A percentile compares a stretch with the other conserved stretches of the same genome.
phyloP scores from a whole-genome alignment of 352 stramenopile species.

The Phytopythium ostracodes region DNA sequence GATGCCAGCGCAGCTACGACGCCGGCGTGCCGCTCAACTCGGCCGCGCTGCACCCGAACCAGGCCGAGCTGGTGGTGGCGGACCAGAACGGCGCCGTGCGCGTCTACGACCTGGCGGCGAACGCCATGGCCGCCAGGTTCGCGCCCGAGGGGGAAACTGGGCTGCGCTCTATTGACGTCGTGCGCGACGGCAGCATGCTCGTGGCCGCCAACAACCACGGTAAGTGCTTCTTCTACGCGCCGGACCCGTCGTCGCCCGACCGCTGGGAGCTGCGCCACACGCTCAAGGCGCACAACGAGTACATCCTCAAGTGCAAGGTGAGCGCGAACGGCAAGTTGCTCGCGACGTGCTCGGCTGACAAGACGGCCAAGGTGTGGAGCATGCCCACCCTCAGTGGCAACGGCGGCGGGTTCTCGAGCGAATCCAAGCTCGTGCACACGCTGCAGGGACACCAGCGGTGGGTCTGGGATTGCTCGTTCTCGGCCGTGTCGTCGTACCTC shows the following conservation, averaged over 20 bases:
- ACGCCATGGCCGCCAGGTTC: constrained; percentile 62
- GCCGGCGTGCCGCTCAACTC: constrained; percentile 91
- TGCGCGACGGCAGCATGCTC: constrained; percentile 88
- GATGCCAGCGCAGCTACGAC: constrained; percentile 87
- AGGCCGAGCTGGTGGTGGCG: constrained; percentile 75
- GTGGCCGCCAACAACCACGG: constrained; percentile 94
- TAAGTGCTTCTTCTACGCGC: constrained; percentile 92
- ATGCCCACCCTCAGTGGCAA: constrained; percentile 21
- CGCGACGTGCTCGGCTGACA: constrained; percentile 92
- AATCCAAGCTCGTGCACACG: constrained; percentile 64
- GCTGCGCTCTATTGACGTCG: constrained; percentile 93
- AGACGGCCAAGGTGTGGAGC: constrained; percentile 91
- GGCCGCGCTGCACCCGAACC: constrained; percentile 94
- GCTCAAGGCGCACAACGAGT: constrained; percentile 87
- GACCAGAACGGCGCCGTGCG: constrained; percentile 94
- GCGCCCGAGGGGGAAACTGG: constrained; percentile 50
- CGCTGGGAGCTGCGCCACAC: constrained; percentile 66
- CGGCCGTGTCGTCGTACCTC: constrained; percentile 96
- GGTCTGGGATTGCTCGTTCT: constrained; percentile 99
- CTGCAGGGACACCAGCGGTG: constrained; percentile 91
- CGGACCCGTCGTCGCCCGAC: constrained; percentile 41
- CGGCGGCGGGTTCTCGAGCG: constrained; percentile 21
- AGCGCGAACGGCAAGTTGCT: constrained; percentile 85
- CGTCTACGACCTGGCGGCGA: constrained; percentile 88
- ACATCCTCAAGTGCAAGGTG: constrained; percentile 89